Percentiles rank a stretch among this genome's conserved stretches.
Evolutionary conservation across 768 basidiomycete species (phyloP).

Genomic region (Cystofilobasidium ferigula): DNA sequence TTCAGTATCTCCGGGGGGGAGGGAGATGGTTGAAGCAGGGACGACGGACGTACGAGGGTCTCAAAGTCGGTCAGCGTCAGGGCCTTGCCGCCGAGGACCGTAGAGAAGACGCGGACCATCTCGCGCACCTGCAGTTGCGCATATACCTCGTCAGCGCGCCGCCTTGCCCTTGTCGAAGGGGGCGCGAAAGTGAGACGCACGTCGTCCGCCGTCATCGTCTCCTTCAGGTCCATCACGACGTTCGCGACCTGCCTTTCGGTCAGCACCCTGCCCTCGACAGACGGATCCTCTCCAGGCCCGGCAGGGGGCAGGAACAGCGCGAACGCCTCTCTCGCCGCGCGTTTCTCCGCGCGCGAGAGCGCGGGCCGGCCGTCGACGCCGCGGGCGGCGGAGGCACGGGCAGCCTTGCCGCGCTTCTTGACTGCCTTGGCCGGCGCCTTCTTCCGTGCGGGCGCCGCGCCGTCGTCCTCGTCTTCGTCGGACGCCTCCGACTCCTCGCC

Average conservation of each 20-base stretch:
- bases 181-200: conserved; percentile 2
- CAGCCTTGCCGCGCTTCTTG: background rate
- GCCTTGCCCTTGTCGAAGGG: too few species aligned
- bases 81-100: background rate
- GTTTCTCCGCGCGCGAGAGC: conserved; percentile 10
- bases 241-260: background rate
- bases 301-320: background rate
- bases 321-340: conserved; percentile 8
- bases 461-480: background rate
- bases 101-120: conserved; percentile 14
- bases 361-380: background rate
- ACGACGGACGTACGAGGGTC: conserved; percentile 8
- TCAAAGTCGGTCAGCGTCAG: conserved; percentile 15
- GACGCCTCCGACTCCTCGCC: background rate
- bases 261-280: background rate
- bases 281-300: background rate
- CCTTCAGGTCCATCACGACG: conserved; percentile 9
- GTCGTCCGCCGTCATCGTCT: background rate
- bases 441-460: background rate
- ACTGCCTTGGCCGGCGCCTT: background rate
- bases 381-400: background rate
- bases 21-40: background rate
- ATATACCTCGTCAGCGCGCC: background rate
- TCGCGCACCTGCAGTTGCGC: conserved; percentile 2
- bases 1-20: too few species aligned